Conservation (phyloP, 139 green algal species). For the Tetraselmis chui region DNA sequence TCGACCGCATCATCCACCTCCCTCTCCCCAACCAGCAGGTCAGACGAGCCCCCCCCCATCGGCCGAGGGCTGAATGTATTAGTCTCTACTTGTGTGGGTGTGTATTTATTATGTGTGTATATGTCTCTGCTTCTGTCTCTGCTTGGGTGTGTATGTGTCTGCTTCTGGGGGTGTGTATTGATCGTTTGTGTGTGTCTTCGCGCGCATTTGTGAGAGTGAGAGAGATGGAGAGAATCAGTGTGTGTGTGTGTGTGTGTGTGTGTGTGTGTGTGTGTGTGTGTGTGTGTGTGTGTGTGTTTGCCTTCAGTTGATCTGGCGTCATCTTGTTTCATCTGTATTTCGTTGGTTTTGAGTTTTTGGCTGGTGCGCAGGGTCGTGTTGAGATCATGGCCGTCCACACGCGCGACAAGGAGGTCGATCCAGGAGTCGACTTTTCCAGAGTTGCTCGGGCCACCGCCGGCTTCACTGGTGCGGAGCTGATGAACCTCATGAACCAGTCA, state of each 20-base stretch:
- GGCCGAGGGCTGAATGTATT: no score
- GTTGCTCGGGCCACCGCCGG: constrained; percentile 76
- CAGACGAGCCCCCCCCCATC: neutral
- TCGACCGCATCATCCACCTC: constrained; percentile 93
- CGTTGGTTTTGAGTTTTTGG: no score
- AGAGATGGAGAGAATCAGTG: no score
- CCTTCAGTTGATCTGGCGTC: no score
- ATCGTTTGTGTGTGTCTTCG: no score
- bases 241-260: neutral
- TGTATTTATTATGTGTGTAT: neutral
- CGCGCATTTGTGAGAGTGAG: no score
- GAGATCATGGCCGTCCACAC: constrained; percentile 88
- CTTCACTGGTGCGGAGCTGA: constrained; percentile 81
- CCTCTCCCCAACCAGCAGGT: constrained; percentile 71
- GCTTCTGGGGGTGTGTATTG: no score
- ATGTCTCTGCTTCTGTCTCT: no score
- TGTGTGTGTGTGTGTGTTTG: neutral
- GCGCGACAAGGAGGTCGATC: constrained; percentile 65
- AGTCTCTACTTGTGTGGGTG: neutral
- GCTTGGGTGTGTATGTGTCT: no score
- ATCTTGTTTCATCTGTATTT: no score
- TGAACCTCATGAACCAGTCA: constrained; percentile 83
- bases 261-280: no score
- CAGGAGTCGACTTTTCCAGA: constrained; percentile 67
- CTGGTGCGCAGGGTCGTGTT: constrained; percentile 57